A percentile compares a stretch with the other conserved stretches of the same genome.
Conservation (phyloP, 2,329 filamentous ascomycete genomes). For the Parastagonospora avenae region DNA sequence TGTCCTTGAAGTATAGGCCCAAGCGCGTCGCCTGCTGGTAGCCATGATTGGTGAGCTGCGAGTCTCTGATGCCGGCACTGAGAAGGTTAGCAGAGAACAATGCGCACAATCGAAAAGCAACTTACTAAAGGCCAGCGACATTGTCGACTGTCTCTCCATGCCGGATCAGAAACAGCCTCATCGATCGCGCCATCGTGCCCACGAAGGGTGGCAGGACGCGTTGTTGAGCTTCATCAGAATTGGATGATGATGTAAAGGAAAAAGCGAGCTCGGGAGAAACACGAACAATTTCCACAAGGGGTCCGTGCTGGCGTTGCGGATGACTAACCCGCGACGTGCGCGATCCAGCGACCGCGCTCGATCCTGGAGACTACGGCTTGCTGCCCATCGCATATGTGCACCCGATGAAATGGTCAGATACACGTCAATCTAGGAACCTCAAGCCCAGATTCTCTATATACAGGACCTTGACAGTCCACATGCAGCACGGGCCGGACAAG, state of each 20-base stretch:
- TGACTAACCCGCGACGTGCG: too few relatives aligned
- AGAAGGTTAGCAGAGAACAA: slow-evolving; percentile 27
- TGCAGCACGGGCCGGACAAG: too few relatives aligned
- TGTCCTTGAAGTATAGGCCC: slow-evolving; percentile 68
- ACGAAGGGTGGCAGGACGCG: slow-evolving; percentile 13
- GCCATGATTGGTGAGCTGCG: slow-evolving; percentile 79
- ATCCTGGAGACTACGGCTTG: slow-evolving; percentile 8
- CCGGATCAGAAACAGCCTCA: slow-evolving; percentile 77
- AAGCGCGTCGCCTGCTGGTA: slow-evolving; percentile 77
- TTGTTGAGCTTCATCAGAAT: slow-evolving; percentile 20
- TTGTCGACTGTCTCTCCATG: slow-evolving; percentile 94
- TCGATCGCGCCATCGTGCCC: slow-evolving; percentile 41
- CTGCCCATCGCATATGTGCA: too few relatives aligned
- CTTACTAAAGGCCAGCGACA: slow-evolving; percentile 74
- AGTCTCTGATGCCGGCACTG: slow-evolving; percentile 81
- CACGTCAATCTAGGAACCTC: too few relatives aligned
- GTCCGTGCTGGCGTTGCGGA: slow-evolving; percentile 14
- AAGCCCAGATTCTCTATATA: too few relatives aligned
- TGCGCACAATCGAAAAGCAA: slow-evolving; percentile 10
- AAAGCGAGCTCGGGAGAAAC: slow-evolving; percentile 1
- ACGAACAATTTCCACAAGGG: slow-evolving; percentile 8
- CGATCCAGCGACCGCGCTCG: too few relatives aligned
- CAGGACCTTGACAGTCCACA: too few relatives aligned
- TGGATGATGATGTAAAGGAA: background rate
- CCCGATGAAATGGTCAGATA: too few relatives aligned